These are phyloP conservation scores for Rhodosporidiobolus sp. DNA, from an alignment of 768 basidiomycete genomes.

Conservation along the genomic window DNA sequence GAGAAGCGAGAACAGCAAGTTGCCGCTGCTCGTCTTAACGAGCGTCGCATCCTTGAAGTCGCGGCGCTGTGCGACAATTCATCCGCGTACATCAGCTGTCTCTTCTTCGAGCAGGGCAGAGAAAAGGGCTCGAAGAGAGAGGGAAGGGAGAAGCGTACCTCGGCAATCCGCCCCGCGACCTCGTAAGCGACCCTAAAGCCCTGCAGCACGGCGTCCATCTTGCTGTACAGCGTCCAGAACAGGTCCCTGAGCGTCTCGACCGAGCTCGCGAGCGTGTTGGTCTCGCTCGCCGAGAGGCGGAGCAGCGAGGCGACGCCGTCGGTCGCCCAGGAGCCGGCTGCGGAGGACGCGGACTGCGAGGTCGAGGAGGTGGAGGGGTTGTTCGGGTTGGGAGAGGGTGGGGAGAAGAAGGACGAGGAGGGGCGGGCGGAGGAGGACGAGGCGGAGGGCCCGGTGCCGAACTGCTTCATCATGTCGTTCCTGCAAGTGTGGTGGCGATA, in stretches of 20 bases:
- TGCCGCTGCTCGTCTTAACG: constrained; percentile 61
- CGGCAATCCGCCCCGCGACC: constrained; percentile 82
- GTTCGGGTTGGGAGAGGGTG: constrained; percentile 9
- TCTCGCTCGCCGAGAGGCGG: constrained; percentile 33
- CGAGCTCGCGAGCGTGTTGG: constrained; percentile 57
- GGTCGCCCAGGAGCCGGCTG: constrained; percentile 21
- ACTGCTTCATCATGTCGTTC: constrained; percentile 16
- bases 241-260: constrained; percentile 84
- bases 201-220: constrained; percentile 88
- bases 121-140: background rate
- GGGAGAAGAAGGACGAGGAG: constrained; percentile 6
- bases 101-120: background rate
- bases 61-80: constrained; percentile 61
- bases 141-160: constrained; percentile 58
- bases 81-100: background rate
- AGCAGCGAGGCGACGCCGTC: constrained; percentile 30
- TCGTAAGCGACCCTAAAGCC: constrained; percentile 86
- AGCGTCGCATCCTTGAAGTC: constrained; percentile 86
- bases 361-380: background rate
- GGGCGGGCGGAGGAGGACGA: background rate
- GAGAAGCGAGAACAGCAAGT: constrained; percentile 67
- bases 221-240: constrained; percentile 96
- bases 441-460: background rate
- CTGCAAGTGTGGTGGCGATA: background rate
- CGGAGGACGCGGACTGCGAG: background rate